These are phyloP conservation scores for Heliocybe sulcata DNA, from an alignment of 1,284 basidiomycete genomes.

Conservation along the genomic window DNA sequence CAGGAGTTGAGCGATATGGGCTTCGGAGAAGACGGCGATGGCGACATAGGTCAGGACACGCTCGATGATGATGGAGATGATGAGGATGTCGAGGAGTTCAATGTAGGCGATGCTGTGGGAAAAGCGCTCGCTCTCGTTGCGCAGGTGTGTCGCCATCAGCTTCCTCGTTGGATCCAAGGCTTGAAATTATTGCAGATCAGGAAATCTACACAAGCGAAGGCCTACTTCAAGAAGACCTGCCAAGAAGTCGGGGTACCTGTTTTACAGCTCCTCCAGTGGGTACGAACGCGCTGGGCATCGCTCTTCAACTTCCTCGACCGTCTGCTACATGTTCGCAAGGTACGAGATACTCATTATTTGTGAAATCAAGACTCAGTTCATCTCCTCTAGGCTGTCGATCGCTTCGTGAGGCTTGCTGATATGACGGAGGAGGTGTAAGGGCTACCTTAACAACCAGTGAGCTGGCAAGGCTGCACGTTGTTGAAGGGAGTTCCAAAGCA, in stretches of 20 bases:
- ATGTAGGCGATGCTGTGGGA: slow-evolving; percentile 3
- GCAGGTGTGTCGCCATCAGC: slow-evolving; percentile 2
- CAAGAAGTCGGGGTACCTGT: slow-evolving; percentile 7
- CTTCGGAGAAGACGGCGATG: neutral
- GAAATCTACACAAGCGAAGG: slow-evolving; percentile 18
- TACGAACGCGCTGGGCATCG: slow-evolving; percentile 20
- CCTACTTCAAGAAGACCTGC: slow-evolving; percentile 16
- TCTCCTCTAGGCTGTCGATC: slow-evolving; percentile 14
- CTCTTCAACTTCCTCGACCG: slow-evolving; percentile 14
- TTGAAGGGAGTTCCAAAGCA: too few species aligned
- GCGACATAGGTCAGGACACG: neutral
- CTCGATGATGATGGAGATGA: neutral
- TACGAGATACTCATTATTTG: neutral
- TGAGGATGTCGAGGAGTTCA: slow-evolving; percentile 2
- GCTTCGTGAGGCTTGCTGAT: slow-evolving; percentile 18
- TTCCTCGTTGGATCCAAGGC: neutral
- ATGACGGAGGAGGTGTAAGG: slow-evolving; percentile 9
- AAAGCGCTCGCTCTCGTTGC: slow-evolving; percentile 4
- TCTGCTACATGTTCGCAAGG: neutral
- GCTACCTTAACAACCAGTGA: too few species aligned
- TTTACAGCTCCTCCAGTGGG: slow-evolving; percentile 17
- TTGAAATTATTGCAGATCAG: slow-evolving; percentile 12
- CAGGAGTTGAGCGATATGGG: neutral
- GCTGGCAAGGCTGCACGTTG: too few species aligned
- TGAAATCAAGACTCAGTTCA: neutral